Evolutionary conservation across 176 grass and related monocot genomes (phyloP).

Genomic region (Zoysia japonica): DNA sequence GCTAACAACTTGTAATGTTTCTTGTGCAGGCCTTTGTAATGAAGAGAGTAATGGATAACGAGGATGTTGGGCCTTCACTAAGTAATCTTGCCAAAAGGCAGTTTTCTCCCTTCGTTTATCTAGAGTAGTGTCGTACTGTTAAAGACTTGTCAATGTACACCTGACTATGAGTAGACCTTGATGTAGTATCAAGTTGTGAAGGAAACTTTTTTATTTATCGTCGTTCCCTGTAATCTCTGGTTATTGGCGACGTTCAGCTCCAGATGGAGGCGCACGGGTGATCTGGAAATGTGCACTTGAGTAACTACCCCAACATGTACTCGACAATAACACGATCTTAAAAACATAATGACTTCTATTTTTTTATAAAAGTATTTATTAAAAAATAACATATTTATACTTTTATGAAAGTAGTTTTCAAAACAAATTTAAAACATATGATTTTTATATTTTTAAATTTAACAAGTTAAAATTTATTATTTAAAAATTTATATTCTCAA

Average conservation of each 20-base stretch:
- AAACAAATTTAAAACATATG: no score
- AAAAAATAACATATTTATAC: no score
- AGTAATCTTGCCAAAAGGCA: conserved; percentile 23
- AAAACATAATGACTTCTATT: no score
- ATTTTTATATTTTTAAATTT: no score
- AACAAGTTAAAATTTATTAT: no score
- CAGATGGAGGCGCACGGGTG: neutral
- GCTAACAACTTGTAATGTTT: neutral
- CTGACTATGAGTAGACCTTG: conserved; percentile 30
- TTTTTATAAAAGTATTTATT: no score
- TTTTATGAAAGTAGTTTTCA: no score
- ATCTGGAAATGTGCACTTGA: neutral
- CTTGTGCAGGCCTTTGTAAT: conserved; percentile 6
- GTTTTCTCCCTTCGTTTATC: neutral
- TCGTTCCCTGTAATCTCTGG: neutral
- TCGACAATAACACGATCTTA: no score
- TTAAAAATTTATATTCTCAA: no score
- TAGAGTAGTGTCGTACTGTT: neutral
- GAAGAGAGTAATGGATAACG: conserved; percentile 10
- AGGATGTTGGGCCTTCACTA: conserved; percentile 6
- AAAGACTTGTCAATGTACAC: neutral
- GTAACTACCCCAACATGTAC: no score
- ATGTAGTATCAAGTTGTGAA: neutral
- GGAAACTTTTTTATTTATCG: neutral
- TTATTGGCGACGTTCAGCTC: neutral